These are phyloP conservation scores for Mycena leptocephala DNA, from an alignment of 768 basidiomycete species.

Conservation along the genomic window DNA sequence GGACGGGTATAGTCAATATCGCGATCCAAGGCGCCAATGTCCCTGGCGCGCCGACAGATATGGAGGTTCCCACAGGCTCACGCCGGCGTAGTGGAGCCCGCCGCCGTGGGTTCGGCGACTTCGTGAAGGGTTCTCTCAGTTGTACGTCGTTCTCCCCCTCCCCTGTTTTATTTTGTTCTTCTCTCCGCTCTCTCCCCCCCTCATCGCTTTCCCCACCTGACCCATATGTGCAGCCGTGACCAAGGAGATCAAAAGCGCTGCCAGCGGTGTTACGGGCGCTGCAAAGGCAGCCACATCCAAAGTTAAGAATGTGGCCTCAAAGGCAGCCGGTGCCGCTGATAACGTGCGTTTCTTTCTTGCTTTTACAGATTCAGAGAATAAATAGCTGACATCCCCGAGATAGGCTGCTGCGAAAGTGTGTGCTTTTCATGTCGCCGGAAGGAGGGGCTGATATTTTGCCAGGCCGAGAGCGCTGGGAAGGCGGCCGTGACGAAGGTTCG, in stretches of 20 bases:
- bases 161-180: too few species aligned
- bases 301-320: background rate
- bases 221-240: background rate
- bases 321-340: background rate
- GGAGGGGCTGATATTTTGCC: too few species aligned
- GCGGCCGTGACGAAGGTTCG: too few species aligned
- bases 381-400: too few species aligned
- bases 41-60: background rate
- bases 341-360: too few species aligned
- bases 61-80: background rate
- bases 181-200: too few species aligned
- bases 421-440: too few species aligned
- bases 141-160: background rate
- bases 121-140: background rate
- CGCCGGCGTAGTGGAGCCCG: background rate
- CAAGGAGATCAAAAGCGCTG: background rate
- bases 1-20: conserved; percentile 18
- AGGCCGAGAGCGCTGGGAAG: too few species aligned
- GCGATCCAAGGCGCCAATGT: conserved; percentile 29
- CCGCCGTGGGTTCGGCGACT: conserved; percentile 4
- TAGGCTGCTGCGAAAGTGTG: too few species aligned
- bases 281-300: background rate
- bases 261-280: background rate
- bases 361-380: too few species aligned
- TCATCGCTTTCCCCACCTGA: background rate